Evolutionary conservation across 2,329 filamentous ascomycete genomes (phyloP).

Genomic region (Penicillium griseofulvum): DNA sequence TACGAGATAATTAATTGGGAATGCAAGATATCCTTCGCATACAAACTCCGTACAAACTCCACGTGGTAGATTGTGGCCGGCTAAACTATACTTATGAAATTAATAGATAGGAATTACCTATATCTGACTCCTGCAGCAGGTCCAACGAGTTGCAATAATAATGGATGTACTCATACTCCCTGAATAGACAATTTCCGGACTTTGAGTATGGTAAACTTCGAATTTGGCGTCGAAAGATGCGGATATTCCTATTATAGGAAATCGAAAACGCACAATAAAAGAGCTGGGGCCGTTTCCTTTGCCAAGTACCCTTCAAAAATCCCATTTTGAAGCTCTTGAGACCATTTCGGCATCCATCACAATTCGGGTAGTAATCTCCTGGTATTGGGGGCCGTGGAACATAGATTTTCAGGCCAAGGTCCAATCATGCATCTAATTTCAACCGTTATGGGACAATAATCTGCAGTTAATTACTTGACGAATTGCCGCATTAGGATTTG

Average conservation of each 20-base stretch:
- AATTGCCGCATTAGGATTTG: background rate
- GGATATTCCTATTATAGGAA: no score
- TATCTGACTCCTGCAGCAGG: no score
- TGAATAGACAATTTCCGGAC: no score
- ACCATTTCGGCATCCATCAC: background rate
- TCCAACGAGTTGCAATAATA: no score
- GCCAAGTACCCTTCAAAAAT: background rate
- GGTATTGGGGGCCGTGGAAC: no score
- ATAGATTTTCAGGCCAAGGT: background rate
- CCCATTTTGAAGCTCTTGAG: background rate
- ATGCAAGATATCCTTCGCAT: background rate
- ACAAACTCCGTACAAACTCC: no score
- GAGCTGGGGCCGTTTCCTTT: background rate
- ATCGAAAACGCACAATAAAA: no score
- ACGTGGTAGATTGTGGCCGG: background rate
- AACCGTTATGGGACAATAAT: no score
- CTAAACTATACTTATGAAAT: background rate
- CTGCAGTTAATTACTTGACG: background rate
- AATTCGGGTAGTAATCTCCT: background rate
- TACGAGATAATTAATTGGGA: background rate
- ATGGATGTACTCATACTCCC: no score
- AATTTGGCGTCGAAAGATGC: no score
- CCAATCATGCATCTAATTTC: background rate
- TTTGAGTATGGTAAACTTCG: no score
- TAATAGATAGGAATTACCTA: background rate